These are phyloP conservation scores for Filobasidium wieringae DNA, from an alignment of 768 basidiomycete species.

Conservation along the genomic window DNA sequence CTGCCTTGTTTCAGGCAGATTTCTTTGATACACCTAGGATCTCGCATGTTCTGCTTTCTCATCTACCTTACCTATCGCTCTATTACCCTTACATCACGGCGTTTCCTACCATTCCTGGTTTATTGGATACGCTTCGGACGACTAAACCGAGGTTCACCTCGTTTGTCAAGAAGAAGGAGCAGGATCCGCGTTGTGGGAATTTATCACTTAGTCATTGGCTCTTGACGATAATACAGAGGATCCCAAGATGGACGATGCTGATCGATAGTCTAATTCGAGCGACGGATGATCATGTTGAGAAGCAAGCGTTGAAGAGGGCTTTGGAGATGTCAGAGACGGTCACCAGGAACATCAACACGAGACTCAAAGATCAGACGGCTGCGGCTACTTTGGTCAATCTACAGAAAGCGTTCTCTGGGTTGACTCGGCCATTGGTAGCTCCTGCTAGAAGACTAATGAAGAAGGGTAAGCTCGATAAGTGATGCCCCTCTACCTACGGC, in stretches of 20 bases:
- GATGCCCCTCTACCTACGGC: too few relatives aligned
- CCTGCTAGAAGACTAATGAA: background rate
- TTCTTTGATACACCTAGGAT: background rate
- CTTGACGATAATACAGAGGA: background rate
- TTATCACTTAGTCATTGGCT: background rate
- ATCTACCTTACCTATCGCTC: background rate
- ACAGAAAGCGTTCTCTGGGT: background rate
- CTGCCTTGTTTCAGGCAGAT: background rate
- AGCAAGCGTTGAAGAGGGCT: background rate
- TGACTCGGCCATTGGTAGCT: background rate
- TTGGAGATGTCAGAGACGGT: background rate
- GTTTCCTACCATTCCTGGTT: background rate
- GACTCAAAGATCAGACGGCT: background rate
- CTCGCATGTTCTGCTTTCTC: background rate
- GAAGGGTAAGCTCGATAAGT: background rate
- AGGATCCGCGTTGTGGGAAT: background rate
- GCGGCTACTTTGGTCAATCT: background rate
- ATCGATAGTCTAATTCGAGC: background rate
- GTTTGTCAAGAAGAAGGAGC: background rate
- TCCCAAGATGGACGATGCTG: background rate
- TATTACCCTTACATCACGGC: slow-evolving; percentile 2
- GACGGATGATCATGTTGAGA: background rate
- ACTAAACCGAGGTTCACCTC: background rate
- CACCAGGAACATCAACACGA: background rate
- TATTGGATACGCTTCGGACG: background rate